phyloP scores from a whole-genome alignment of 306 rosid genomes.

The Parietaria judaica region DNA sequence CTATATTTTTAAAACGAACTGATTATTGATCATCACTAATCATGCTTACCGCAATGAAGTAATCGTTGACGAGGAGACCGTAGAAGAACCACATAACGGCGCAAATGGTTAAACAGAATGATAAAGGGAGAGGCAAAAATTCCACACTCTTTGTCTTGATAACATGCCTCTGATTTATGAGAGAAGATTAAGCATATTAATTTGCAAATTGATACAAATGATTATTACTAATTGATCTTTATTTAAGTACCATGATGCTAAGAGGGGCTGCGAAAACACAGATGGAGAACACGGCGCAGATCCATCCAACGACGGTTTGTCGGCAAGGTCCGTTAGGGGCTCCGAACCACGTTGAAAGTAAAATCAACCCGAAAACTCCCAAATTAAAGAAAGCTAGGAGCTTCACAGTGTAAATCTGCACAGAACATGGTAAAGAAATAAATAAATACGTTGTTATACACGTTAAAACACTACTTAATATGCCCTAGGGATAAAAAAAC shows the following conservation, averaged over 20 bases:
- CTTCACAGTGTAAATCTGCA: slow-evolving; percentile 26
- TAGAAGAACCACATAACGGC: slow-evolving; percentile 38
- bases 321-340: neutral
- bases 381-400: slow-evolving; percentile 20
- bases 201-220: no score
- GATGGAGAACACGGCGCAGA: slow-evolving; percentile 26
- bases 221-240: neutral
- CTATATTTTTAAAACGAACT: neutral
- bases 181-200: neutral
- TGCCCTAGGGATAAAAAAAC: no score
- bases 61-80: slow-evolving; percentile 30
- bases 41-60: slow-evolving; percentile 28
- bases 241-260: slow-evolving; percentile 29
- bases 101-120: slow-evolving; percentile 28
- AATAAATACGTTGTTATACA: no score
- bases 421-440: neutral
- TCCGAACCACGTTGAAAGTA: slow-evolving; percentile 4
- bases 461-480: no score
- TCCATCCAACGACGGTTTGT: slow-evolving; percentile 27
- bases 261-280: slow-evolving; percentile 43
- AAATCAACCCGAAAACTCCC: slow-evolving; percentile 17
- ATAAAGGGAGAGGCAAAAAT: slow-evolving; percentile 33
- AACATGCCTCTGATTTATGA: slow-evolving; percentile 28
- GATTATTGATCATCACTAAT: neutral
- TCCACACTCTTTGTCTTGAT: slow-evolving; percentile 31